These are phyloP conservation scores for Tylopilus intermedius DNA, from an alignment of 768 basidiomycete species.

Conservation along the genomic window DNA sequence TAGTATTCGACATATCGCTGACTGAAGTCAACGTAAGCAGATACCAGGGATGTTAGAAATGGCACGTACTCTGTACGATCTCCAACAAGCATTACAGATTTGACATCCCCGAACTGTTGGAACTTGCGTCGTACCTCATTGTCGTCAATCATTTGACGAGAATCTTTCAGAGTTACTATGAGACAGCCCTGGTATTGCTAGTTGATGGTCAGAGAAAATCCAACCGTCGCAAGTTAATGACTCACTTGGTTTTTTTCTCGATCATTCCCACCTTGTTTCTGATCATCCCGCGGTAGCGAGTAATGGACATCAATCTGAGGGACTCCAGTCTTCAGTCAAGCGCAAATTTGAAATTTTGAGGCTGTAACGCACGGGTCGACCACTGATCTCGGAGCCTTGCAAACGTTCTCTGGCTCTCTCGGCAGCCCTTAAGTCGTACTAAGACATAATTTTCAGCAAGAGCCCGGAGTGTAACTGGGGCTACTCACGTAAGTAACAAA, in stretches of 20 bases:
- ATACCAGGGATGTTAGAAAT: background rate
- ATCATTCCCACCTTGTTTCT: conserved; percentile 48
- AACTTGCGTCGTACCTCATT: conserved; percentile 83
- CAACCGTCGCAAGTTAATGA: background rate
- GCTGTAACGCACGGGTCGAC: conserved; percentile 70
- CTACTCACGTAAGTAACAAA: conserved; percentile 94
- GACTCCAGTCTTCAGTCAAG: conserved; percentile 6
- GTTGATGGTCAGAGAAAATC: conserved; percentile 9
- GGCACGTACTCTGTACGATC: conserved; percentile 56
- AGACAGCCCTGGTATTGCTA: conserved; percentile 82
- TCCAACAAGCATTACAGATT: conserved; percentile 61
- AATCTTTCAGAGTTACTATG: conserved; percentile 70
- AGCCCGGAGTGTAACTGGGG: conserved; percentile 1
- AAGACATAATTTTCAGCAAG: conserved; percentile 8
- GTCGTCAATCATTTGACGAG: conserved; percentile 72
- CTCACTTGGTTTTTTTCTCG: conserved; percentile 82
- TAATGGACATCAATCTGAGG: conserved; percentile 96
- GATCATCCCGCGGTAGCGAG: conserved; percentile 87
- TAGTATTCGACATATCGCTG: conserved; percentile 92
- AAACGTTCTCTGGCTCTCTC: conserved; percentile 87
- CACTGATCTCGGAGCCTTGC: conserved; percentile 84
- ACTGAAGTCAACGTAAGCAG: conserved; percentile 37
- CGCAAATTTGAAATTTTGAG: background rate
- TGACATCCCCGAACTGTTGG: conserved; percentile 87
- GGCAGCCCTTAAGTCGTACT: conserved; percentile 93